phyloP scores from a whole-genome alignment of 306 rosid species.

The Rubus parviflorus region DNA sequence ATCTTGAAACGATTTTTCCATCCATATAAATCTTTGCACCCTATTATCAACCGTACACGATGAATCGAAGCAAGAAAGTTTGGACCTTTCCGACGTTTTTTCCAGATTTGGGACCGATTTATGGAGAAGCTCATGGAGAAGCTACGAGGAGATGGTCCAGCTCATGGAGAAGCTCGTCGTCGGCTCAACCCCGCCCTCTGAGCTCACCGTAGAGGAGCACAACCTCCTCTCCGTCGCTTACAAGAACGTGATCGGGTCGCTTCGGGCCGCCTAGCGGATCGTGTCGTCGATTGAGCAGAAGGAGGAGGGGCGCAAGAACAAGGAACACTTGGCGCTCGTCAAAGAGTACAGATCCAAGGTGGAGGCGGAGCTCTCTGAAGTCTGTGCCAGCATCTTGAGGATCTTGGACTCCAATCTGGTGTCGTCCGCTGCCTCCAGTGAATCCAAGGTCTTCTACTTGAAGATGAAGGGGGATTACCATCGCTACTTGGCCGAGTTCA shows the following conservation, averaged over 20 bases:
- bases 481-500: conserved; percentile 72
- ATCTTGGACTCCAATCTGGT: conserved; percentile 56
- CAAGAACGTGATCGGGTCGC: conserved; percentile 77
- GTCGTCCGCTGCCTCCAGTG: conserved; percentile 53
- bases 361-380: conserved; percentile 51
- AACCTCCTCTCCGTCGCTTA: conserved; percentile 70
- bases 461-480: conserved; percentile 85
- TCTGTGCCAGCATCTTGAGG: conserved; percentile 54
- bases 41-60: too few species aligned
- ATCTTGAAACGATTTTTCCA: too few species aligned
- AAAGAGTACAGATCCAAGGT: conserved; percentile 75
- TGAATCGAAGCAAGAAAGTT: too few species aligned
- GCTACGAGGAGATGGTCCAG: conserved; percentile 80
- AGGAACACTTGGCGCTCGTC: conserved; percentile 55
- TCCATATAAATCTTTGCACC: too few species aligned
- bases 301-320: conserved; percentile 71
- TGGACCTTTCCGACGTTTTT: too few species aligned
- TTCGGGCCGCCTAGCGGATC: conserved; percentile 75
- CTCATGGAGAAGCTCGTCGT: conserved; percentile 80
- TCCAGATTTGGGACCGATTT: too few species aligned
- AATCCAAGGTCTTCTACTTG: conserved; percentile 67
- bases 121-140: too few species aligned
- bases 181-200: conserved; percentile 56
- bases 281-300: conserved; percentile 76
- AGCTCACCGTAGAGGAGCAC: conserved; percentile 66